A percentile compares a stretch with the other conserved stretches of the same genome.
Evolutionary conservation across 345 rosid species (phyloP).

Genomic region (Aquilaria malaccensis): DNA sequence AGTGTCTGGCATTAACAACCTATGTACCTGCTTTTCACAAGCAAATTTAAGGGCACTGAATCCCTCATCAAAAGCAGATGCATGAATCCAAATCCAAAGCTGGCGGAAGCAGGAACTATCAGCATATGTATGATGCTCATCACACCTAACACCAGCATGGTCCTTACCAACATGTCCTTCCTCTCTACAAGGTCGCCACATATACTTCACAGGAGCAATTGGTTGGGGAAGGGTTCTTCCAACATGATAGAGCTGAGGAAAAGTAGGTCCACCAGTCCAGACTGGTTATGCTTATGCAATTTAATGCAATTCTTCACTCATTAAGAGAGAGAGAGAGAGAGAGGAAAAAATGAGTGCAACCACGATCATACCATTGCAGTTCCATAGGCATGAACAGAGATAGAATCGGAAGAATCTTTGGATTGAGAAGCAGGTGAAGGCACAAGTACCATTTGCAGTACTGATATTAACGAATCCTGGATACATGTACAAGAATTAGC

Average conservation of each 20-base stretch:
- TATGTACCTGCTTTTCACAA: slow-evolving; percentile 56
- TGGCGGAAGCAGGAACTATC: slow-evolving; percentile 26
- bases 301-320: neutral
- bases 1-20: neutral
- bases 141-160: slow-evolving; percentile 13
- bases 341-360: neutral
- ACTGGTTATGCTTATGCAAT: neutral
- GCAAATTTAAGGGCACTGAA: slow-evolving; percentile 54
- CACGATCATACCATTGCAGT: slow-evolving; percentile 54
- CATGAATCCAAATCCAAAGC: slow-evolving; percentile 89
- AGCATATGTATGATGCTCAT: slow-evolving; percentile 11
- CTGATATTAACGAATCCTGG: slow-evolving; percentile 58
- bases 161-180: slow-evolving; percentile 16
- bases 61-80: slow-evolving; percentile 74
- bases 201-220: slow-evolving; percentile 65
- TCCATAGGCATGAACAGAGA: slow-evolving; percentile 55
- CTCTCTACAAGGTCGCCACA: slow-evolving; percentile 54
- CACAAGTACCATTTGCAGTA: slow-evolving; percentile 45
- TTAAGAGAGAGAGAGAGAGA: too few relatives aligned
- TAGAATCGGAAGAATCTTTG: slow-evolving; percentile 27
- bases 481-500: slow-evolving; percentile 4
- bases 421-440: slow-evolving; percentile 45
- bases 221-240: slow-evolving; percentile 42
- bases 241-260: slow-evolving; percentile 60
- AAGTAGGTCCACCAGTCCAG: slow-evolving; percentile 2